These are phyloP conservation scores for Colletotrichum filicis DNA, from an alignment of 2,329 filamentous ascomycete genomes.

Conservation along the genomic window DNA sequence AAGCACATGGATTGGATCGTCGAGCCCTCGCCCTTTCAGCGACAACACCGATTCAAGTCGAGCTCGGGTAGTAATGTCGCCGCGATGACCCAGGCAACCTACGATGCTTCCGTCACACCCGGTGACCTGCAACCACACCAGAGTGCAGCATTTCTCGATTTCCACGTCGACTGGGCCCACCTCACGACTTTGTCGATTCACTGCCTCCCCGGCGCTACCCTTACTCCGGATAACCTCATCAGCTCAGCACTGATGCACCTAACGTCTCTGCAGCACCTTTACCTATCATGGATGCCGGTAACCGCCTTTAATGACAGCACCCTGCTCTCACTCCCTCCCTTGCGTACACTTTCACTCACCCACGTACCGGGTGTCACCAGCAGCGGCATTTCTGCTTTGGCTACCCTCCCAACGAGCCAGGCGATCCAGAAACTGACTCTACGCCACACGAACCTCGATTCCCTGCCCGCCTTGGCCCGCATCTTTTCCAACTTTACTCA, in stretches of 20 bases:
- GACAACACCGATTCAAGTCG: slow-evolving; percentile 43
- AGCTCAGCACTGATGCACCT: slow-evolving; percentile 60
- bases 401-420: slow-evolving; percentile 58
- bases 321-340: slow-evolving; percentile 64
- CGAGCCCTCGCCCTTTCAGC: slow-evolving; percentile 50
- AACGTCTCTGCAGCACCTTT: slow-evolving; percentile 66
- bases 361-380: slow-evolving; percentile 67
- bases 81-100: slow-evolving; percentile 6
- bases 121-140: slow-evolving; percentile 54
- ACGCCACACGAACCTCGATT: slow-evolving; percentile 66
- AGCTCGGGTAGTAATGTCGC: slow-evolving; percentile 21
- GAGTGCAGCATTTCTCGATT: slow-evolving; percentile 57
- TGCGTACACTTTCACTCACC: slow-evolving; percentile 66
- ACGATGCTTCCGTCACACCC: slow-evolving; percentile 40
- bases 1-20: slow-evolving; percentile 71
- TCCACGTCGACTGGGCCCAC: slow-evolving; percentile 66
- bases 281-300: slow-evolving; percentile 66
- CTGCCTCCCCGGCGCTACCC: slow-evolving; percentile 64
- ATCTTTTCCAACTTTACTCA: slow-evolving; percentile 65
- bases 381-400: slow-evolving; percentile 66
- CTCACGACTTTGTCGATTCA: slow-evolving; percentile 68
- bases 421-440: slow-evolving; percentile 63
- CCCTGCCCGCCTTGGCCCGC: slow-evolving; percentile 67
- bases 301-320: slow-evolving; percentile 67
- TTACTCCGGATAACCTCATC: slow-evolving; percentile 64